phyloP scores from a whole-genome alignment of 1,284 basidiomycete genomes.

The Flammula alnicola region DNA sequence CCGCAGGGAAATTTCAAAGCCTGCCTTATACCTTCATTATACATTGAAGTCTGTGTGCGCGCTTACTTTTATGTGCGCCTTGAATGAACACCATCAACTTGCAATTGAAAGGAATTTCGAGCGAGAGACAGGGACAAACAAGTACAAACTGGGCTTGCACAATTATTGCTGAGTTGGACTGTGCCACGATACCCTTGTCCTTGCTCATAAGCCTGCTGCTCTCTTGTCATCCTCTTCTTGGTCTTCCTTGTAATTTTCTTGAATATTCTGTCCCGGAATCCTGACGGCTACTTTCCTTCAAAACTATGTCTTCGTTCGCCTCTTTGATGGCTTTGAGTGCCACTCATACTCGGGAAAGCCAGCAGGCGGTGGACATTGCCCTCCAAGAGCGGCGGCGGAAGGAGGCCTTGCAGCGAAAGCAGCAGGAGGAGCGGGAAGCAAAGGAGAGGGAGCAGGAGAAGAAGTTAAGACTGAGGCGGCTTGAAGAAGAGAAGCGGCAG shows the following conservation, averaged over 20 bases:
- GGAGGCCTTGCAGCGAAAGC: conserved; percentile 60
- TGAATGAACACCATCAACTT: no score
- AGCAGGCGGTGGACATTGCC: conserved; percentile 57
- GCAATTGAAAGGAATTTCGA: no score
- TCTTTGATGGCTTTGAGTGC: conserved; percentile 74
- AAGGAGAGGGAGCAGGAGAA: conserved; percentile 64
- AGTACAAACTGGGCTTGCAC: not conserved
- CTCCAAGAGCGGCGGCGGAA: conserved; percentile 65
- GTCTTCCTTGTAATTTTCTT: conserved; percentile 5
- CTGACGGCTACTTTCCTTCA: no score
- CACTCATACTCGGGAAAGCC: conserved; percentile 62
- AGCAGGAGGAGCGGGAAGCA: conserved; percentile 64
- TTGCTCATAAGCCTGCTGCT: not conserved
- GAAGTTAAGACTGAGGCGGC: conserved; percentile 58
- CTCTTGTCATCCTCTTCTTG: not conserved
- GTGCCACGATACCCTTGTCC: conserved; percentile 6
- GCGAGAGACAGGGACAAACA: not conserved
- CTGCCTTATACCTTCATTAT: no score
- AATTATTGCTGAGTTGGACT: not conserved
- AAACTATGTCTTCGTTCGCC: conserved; percentile 60
- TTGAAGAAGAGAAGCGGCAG: conserved; percentile 69
- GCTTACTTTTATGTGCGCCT: no score
- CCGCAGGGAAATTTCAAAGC: no score
- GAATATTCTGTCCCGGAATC: conserved; percentile 5
- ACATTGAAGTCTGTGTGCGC: no score